These are phyloP conservation scores for Coemansia sp. DNA, from an alignment of 192 early-diverging fungal genomes.

Conservation along the genomic window DNA sequence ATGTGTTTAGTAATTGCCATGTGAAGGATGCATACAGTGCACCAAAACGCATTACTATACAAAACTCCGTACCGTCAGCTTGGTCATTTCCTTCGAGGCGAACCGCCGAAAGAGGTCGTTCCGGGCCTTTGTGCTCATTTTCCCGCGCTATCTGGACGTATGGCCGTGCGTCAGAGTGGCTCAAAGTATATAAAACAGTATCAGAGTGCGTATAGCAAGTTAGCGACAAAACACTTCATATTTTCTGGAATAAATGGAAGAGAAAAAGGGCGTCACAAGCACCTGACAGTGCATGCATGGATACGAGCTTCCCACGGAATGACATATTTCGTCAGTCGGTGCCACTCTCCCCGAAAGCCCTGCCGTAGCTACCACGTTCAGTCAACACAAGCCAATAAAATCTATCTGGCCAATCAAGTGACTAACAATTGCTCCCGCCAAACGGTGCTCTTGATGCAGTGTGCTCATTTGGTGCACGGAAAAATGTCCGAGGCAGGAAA, in stretches of 20 bases:
- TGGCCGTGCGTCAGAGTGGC: too few species aligned
- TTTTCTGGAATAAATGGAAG: not conserved
- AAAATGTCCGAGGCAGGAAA: too few species aligned
- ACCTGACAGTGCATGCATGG: not conserved
- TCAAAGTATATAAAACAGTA: not conserved
- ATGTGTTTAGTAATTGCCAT: not conserved
- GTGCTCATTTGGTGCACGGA: too few species aligned
- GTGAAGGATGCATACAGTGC: not conserved
- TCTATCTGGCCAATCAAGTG: too few species aligned
- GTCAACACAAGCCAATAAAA: too few species aligned
- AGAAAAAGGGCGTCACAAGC: not conserved
- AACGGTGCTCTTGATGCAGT: too few species aligned
- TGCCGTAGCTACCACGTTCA: too few species aligned
- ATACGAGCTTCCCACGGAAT: too few species aligned
- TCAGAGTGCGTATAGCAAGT: not conserved
- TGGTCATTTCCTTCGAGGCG: conserved; percentile 53
- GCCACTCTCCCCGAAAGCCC: too few species aligned
- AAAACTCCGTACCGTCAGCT: conserved; percentile 31
- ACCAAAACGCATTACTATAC: not conserved
- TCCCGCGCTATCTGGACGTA: not conserved
- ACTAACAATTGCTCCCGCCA: too few species aligned
- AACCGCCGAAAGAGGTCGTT: conserved; percentile 47
- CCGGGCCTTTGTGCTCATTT: conserved; percentile 16
- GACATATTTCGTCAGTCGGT: too few species aligned
- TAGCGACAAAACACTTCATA: not conserved